A percentile compares a stretch with the other conserved stretches of the same genome.
Evolutionary conservation across 306 rosid genomes (phyloP).

Genomic region (Cyamopsis tetragonoloba): DNA sequence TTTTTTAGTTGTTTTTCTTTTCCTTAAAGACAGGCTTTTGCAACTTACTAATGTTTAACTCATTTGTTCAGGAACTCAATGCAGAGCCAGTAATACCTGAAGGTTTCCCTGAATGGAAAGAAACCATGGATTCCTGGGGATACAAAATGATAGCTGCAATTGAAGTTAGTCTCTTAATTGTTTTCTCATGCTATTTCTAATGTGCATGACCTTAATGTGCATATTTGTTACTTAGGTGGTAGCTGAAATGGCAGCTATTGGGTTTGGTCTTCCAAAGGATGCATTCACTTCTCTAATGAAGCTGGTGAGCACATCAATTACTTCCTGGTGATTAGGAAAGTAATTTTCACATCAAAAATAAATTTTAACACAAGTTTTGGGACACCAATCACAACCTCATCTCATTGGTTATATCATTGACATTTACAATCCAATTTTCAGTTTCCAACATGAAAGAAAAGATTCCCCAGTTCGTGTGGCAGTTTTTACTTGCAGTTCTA

Average conservation of each 20-base stretch:
- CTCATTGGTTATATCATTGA: background rate
- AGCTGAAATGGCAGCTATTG: slow-evolving; percentile 97
- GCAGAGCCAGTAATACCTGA: slow-evolving; percentile 91
- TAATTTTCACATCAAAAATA: background rate
- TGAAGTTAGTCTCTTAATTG: slow-evolving; percentile 41
- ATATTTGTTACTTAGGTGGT: slow-evolving; percentile 57
- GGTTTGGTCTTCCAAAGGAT: slow-evolving; percentile 84
- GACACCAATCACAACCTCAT: background rate
- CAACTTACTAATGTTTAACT: slow-evolving; percentile 9
- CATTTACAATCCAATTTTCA: background rate
- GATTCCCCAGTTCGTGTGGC: background rate
- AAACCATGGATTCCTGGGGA: slow-evolving; percentile 96
- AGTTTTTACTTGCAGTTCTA: background rate
- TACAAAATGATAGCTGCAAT: slow-evolving; percentile 82
- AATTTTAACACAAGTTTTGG: background rate
- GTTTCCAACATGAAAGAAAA: background rate
- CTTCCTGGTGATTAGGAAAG: slow-evolving; percentile 9
- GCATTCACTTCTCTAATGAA: slow-evolving; percentile 92
- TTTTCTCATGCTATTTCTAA: slow-evolving; percentile 2
- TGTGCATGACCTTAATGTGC: slow-evolving; percentile 5
- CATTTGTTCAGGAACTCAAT: slow-evolving; percentile 68
- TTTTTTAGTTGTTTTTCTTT: slow-evolving; percentile 11
- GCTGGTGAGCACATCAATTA: slow-evolving; percentile 47
- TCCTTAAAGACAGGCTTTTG: background rate
- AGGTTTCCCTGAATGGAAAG: slow-evolving; percentile 84